A percentile compares a stretch with the other conserved stretches of the same genome.
Evolutionary conservation across 2,329 filamentous ascomycete genomes (phyloP).

Genomic region (Cercospora beticola): DNA sequence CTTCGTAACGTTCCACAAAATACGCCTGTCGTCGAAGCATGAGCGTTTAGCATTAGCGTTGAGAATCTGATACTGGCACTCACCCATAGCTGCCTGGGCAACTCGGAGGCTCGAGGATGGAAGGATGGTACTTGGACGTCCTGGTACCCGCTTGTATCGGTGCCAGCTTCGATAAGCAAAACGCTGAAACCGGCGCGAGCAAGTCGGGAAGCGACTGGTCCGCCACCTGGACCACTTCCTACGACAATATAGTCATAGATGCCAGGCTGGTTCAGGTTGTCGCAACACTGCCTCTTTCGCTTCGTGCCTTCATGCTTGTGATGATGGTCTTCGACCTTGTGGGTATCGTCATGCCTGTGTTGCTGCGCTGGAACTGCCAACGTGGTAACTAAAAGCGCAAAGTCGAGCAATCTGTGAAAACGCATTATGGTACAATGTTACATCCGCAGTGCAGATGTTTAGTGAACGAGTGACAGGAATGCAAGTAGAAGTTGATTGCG

Average conservation of each 20-base stretch:
- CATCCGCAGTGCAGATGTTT: neutral
- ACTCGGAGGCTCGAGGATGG: slow-evolving; percentile 15
- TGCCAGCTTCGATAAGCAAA: slow-evolving; percentile 61
- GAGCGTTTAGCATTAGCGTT: slow-evolving; percentile 32
- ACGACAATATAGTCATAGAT: slow-evolving; percentile 59
- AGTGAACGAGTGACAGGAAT: slow-evolving; percentile 4
- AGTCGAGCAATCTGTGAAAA: slow-evolving; percentile 7
- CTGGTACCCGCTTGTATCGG: slow-evolving; percentile 53
- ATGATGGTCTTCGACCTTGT: neutral
- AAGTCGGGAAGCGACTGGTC: slow-evolving; percentile 58
- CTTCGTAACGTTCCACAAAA: slow-evolving; percentile 7
- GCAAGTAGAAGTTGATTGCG: neutral
- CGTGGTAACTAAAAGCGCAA: slow-evolving; percentile 3
- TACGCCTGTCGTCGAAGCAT: slow-evolving; percentile 31
- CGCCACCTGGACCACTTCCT: slow-evolving; percentile 60
- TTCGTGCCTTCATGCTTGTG: slow-evolving; percentile 3
- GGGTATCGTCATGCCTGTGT: neutral
- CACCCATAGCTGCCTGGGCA: slow-evolving; percentile 16
- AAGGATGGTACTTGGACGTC: slow-evolving; percentile 38
- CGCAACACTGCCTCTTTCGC: slow-evolving; percentile 8
- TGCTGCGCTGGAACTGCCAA: slow-evolving; percentile 11
- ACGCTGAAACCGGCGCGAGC: slow-evolving; percentile 59
- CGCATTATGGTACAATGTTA: neutral
- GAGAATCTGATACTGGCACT: neutral
- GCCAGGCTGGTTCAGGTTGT: slow-evolving; percentile 11